Conservation (phyloP, 148 eudicot genomes). For the Polygonum maritimum region DNA sequence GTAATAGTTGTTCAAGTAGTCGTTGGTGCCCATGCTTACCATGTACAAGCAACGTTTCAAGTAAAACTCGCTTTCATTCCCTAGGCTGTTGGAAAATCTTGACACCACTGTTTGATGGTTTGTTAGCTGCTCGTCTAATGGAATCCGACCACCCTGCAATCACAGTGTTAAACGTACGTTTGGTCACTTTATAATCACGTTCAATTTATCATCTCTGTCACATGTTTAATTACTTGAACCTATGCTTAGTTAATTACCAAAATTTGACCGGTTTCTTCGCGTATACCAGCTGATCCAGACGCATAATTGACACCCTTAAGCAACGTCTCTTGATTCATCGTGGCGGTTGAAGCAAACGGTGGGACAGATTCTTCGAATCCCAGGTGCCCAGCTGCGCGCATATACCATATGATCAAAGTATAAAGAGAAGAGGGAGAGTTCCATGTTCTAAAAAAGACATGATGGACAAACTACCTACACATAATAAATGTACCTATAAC, state of each 20-base stretch:
- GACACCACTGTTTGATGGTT: background rate
- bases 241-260: background rate
- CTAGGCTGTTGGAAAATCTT: background rate
- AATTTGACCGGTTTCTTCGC: slow-evolving; percentile 4
- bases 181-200: no score
- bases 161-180: background rate
- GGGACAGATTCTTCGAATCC: slow-evolving; percentile 10
- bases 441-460: no score
- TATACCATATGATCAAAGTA: background rate
- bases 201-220: no score
- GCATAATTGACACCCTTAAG: background rate
- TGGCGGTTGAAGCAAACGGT: background rate
- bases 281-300: slow-evolving; percentile 7
- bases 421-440: no score
- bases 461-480: no score
- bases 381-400: background rate
- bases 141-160: slow-evolving; percentile 5
- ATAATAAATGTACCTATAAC: background rate
- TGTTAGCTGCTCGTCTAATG: background rate
- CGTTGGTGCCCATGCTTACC: slow-evolving; percentile 15
- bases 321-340: background rate
- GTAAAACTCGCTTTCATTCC: background rate
- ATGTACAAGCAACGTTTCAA: slow-evolving; percentile 12
- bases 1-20: slow-evolving; percentile 18
- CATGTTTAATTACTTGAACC: no score